phyloP scores from a whole-genome alignment of 73 alveolate species.

The Paramecium sonneborni region DNA sequence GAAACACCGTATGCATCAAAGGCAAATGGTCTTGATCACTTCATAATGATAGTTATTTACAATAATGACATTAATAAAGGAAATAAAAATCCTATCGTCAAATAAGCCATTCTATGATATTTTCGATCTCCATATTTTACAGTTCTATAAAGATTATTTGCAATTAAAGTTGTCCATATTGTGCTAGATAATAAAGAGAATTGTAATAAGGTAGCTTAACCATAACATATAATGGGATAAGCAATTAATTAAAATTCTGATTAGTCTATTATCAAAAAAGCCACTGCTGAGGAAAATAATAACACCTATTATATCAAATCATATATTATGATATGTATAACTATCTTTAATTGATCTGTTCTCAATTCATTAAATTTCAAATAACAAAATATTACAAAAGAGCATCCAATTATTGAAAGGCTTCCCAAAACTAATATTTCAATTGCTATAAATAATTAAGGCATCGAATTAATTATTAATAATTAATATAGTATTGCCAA shows the following conservation, averaged over 20 bases:
- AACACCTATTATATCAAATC: neutral
- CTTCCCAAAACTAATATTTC: neutral
- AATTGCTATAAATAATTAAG: neutral
- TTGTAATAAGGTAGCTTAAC: neutral
- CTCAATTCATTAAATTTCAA: neutral
- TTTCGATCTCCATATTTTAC: neutral
- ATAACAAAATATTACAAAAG: slow-evolving; percentile 22
- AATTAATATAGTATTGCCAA: neutral
- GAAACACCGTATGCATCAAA: slow-evolving; percentile 42
- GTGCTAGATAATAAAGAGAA: neutral
- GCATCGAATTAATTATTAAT: neutral
- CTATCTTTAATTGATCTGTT: neutral
- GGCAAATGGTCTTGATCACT: slow-evolving; percentile 31
- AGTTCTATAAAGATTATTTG: neutral
- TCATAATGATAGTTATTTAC: neutral
- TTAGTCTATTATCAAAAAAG: neutral
- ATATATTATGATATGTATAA: neutral
- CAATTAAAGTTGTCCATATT: slow-evolving; percentile 23
- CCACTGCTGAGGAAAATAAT: neutral
- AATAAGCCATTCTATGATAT: neutral
- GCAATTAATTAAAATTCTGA: neutral
- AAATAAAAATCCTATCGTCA: neutral
- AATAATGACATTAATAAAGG: neutral
- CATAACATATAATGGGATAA: neutral
- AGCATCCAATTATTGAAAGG: slow-evolving; percentile 1